Evolutionary conservation across 768 basidiomycete genomes (phyloP), one percentile per base, ranked within the genome.

Genomic region (Xanthoconium stramineum): DNA sequence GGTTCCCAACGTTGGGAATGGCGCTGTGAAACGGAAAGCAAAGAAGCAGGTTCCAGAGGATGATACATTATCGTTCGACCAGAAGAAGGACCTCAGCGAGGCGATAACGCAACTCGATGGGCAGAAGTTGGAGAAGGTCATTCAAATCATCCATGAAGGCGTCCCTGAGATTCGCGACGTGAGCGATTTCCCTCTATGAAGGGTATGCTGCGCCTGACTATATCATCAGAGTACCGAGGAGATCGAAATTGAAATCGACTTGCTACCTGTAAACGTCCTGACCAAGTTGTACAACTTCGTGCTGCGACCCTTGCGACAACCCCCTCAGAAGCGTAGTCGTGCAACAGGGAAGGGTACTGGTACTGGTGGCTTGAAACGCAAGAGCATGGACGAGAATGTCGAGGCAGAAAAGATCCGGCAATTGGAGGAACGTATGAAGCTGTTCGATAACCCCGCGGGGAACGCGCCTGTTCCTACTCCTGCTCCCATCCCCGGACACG

Each of bases 81-180:
- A 98, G 78, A 99, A 99, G 87, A 94, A 97, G 74, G 94, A 98
- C 69, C 77, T 99, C 53, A 96, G 94, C 66, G 94, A 98, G 73
- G 91, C 94, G 50, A 99, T 99, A 61, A 81, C 82, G 57, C 82
- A 82, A 65, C 83, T 97, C 28, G 92, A 97, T 61, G 94, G 87
- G 20, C 70, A 80, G 50, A 89, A 89, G 69, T 75, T 98, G 58
- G 89, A 93, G 72, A 85, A 84, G 67, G 96, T 97, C 52, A 94
- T 98, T 65, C 83, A 91, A 65, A 94, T 98, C 69, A 98, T 98
- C 57, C 91, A 96, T 65, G 89, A 92, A 68, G 92, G 90, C 20
- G 89, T 95, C 36, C 94, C 95, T 5, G 91, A 94, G 66, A 89
- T 98, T 55, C 84, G 93, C 69, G 91, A 94, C 67, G 95, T 97